These are phyloP conservation scores for Cordyceps tenuipes DNA, from an alignment of 2,329 filamentous ascomycete species.

Conservation along the genomic window DNA sequence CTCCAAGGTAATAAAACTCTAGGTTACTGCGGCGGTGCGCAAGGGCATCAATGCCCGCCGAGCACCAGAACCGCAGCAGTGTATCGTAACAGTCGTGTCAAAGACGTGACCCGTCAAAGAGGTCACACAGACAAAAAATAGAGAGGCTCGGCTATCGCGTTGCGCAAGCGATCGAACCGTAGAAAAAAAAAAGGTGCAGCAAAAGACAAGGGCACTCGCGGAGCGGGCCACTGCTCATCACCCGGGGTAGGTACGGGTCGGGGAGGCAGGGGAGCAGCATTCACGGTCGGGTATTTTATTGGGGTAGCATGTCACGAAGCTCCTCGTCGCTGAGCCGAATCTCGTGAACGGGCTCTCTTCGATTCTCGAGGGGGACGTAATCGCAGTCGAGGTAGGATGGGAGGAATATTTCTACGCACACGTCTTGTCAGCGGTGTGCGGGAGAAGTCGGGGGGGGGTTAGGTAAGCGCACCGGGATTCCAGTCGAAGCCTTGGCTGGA, in stretches of 20 bases:
- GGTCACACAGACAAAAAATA: neutral
- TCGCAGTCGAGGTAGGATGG: conserved; percentile 70
- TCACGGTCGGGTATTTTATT: conserved; percentile 27
- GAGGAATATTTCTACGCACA: conserved; percentile 61
- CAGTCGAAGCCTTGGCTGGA: conserved; percentile 74
- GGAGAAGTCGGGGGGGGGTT: neutral
- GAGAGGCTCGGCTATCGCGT: neutral
- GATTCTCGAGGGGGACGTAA: conserved; percentile 65
- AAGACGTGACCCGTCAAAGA: neutral
- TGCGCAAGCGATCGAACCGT: neutral
- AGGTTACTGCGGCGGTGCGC: neutral
- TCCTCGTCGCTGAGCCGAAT: conserved; percentile 73
- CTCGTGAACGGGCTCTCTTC: conserved; percentile 69
- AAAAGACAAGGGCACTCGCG: neutral
- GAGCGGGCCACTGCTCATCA: neutral
- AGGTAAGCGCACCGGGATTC: conserved; percentile 56
- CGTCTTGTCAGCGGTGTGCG: conserved; percentile 4
- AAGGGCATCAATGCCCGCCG: neutral
- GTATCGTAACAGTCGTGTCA: conserved; percentile 8
- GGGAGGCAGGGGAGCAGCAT: neutral
- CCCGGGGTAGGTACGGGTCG: neutral
- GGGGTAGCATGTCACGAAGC: conserved; percentile 57
- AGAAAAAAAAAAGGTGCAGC: neutral
- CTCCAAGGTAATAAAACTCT: conserved; percentile 3
- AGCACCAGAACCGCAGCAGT: neutral